These are phyloP conservation scores for Eucalyptus tenuipes DNA, from an alignment of 345 rosid species.

Conservation along the genomic window DNA sequence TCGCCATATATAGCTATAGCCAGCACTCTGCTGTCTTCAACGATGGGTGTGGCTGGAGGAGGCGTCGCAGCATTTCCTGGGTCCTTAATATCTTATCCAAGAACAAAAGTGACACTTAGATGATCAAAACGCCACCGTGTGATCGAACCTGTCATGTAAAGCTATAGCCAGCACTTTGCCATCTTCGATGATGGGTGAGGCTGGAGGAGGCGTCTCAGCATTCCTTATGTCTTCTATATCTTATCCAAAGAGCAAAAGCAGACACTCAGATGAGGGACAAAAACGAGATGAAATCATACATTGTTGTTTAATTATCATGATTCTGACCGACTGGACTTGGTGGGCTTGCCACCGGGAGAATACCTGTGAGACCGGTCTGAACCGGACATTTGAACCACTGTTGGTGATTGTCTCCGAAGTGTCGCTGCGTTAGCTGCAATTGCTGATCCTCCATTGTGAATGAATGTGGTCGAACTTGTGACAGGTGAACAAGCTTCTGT, in stretches of 20 bases:
- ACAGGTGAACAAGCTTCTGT: conserved; percentile 23
- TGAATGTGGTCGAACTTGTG: not conserved
- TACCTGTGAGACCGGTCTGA: conserved; percentile 22
- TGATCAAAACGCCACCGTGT: not conserved
- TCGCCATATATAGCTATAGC: not conserved
- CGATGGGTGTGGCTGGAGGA: conserved; percentile 36
- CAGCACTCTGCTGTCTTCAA: conserved; percentile 17
- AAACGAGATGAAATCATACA: not conserved
- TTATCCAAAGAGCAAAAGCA: not conserved
- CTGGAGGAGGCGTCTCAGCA: conserved; percentile 69
- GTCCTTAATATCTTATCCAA: not conserved
- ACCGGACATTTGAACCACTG: conserved; percentile 30
- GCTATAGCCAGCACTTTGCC: conserved; percentile 28
- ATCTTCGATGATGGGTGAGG: conserved; percentile 18
- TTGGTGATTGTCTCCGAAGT: conserved; percentile 59
- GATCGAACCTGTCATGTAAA: not conserved
- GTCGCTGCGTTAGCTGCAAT: conserved; percentile 23
- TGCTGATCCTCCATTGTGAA: conserved; percentile 26
- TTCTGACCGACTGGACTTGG: conserved; percentile 23
- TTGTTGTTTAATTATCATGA: not conserved
- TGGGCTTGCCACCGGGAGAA: conserved; percentile 44
- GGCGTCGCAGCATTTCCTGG: conserved; percentile 60
- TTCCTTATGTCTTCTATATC: conserved; percentile 21
- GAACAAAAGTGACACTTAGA: not conserved
- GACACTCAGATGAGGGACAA: not conserved